Evolutionary conservation across 306 rosid genomes (phyloP).

Genomic region (Luffa acutangula): DNA sequence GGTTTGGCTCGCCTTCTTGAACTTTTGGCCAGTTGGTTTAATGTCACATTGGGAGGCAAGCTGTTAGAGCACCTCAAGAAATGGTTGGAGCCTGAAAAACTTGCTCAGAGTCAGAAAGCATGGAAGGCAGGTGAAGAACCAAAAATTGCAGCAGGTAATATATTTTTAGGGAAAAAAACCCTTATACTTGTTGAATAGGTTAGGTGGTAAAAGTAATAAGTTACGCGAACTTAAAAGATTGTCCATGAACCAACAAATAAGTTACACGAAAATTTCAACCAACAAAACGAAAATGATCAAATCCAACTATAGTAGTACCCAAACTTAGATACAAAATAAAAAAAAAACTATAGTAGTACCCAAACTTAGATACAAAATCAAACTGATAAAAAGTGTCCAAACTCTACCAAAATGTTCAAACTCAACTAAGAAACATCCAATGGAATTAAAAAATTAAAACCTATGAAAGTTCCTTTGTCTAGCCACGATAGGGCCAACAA

Average conservation of each 20-base stretch:
- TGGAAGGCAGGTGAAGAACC: conserved; percentile 99
- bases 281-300: not conserved
- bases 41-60: conserved; percentile 91
- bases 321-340: not conserved
- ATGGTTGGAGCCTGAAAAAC: conserved; percentile 99
- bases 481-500: not conserved
- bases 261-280: not conserved
- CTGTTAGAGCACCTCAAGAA: conserved; percentile 89
- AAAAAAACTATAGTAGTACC: no score
- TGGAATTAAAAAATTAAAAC: not conserved
- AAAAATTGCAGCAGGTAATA: conserved; percentile 91
- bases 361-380: not conserved
- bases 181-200: not conserved
- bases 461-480: not conserved
- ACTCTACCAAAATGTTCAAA: not conserved
- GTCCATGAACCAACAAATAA: not conserved
- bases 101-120: conserved; percentile 84
- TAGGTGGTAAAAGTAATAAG: not conserved
- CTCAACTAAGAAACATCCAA: not conserved
- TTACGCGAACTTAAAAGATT: no score
- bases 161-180: not conserved
- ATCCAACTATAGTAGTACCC: not conserved
- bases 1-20: conserved; percentile 98
- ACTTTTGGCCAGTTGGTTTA: conserved; percentile 92
- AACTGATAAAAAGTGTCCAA: not conserved